These are phyloP conservation scores for Dorcoceras hygrometricum DNA, from an alignment of 257 asterid genomes.

Conservation along the genomic window DNA sequence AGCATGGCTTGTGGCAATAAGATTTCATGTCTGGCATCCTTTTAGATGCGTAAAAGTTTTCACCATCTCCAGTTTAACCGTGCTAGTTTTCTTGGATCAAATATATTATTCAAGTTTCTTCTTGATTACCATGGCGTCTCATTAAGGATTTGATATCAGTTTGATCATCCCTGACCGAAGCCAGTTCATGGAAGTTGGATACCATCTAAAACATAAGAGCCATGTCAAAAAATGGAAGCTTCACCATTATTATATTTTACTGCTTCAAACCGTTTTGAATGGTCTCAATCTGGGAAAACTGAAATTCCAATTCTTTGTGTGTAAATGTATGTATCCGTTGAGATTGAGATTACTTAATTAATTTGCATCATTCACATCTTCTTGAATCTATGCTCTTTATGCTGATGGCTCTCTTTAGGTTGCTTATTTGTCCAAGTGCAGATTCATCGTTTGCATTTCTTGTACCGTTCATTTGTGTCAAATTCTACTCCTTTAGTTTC, in stretches of 20 bases:
- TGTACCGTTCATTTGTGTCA: slow-evolving; percentile 26
- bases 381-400: not conserved
- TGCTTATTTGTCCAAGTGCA: slow-evolving; percentile 21
- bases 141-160: not conserved
- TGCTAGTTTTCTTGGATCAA: not conserved
- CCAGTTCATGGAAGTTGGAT: not conserved
- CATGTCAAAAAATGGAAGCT: slow-evolving; percentile 13
- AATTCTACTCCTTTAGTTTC: slow-evolving; percentile 43
- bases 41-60: slow-evolving; percentile 1
- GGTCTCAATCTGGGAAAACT: slow-evolving; percentile 11
- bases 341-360: not conserved
- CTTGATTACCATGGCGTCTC: slow-evolving; percentile 3
- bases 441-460: slow-evolving; percentile 32
- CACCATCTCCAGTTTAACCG: not conserved
- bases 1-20: not conserved
- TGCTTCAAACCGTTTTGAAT: slow-evolving; percentile 25
- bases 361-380: not conserved
- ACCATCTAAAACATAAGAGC: not conserved
- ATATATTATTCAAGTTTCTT: slow-evolving; percentile 9
- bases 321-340: slow-evolving; percentile 10
- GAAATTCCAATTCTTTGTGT: not conserved
- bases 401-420: not conserved
- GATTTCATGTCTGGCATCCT: slow-evolving; percentile 5
- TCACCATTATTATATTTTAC: slow-evolving; percentile 16
- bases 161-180: not conserved